Base-by-base conservation (phyloP, 345 rosid species). In the Eucalyptus caleyi region DNA sequence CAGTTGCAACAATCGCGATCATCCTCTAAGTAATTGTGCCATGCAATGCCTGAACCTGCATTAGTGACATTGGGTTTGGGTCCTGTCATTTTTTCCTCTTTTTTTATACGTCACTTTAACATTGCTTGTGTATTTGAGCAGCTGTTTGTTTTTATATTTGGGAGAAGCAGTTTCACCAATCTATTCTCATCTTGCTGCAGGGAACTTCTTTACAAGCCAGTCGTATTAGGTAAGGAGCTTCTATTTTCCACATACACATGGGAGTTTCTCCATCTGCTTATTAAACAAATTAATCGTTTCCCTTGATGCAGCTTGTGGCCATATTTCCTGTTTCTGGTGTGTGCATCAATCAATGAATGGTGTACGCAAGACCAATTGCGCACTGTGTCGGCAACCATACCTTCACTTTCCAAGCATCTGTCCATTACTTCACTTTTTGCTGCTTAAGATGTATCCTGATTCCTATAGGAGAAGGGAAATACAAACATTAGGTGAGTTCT, bases 291-390 rank as follows among this genome's bases (percentile, higher is more conserved):
- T 89, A 62, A 42, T 51, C 87, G 34, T 85, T 86, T 47, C 88
- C 50, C 69, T 86, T 30, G 24, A 10, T 87, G 93, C 92, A 97
- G 99, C 94, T 80, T 97, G 99, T 93, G 99, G 99, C 87, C 99
- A 96, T 87, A 59, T 97, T 37, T 94, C 99, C 86, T 96, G 99
- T 94, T 97, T 97, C 90, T 97, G 99, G 99, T 97, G 99, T 60
- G 98, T 96, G 12, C 93, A 95, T 87, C 88, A 50, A 30, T 96
- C 97, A 7, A 97, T 97, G 99, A 92, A 23, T 86, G 6, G 60
- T 30, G 5, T 12, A 30, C 45, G 85, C 0, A 89, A 94, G 88
- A 94, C 98, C 88, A 91, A 56, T 54, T 97, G 99, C 91, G 97
- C 99, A n/a, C 67, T 97, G 56, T 96, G 98, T 90, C 92, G 98